Percentiles rank a stretch among this genome's conserved stretches.
These are phyloP conservation scores for Phaeotremella skinneri DNA, from an alignment of 768 basidiomycete species.

Conservation along the genomic window DNA sequence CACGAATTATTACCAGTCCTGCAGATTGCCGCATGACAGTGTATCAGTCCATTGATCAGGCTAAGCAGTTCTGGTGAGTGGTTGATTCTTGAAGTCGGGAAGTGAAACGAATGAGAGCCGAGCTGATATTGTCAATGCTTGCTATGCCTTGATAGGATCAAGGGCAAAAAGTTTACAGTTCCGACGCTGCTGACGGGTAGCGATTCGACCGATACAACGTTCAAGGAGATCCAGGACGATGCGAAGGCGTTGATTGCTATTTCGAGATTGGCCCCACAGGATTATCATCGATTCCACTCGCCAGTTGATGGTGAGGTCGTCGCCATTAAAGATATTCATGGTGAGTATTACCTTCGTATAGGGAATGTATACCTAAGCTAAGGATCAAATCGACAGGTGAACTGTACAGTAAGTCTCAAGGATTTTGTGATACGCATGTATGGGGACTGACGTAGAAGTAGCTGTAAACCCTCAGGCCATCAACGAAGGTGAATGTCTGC, in stretches of 20 bases:
- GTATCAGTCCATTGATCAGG: conserved; percentile 60
- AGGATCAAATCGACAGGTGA: conserved; percentile 24
- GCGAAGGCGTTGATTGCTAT: conserved; percentile 57
- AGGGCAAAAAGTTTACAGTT: conserved; percentile 69
- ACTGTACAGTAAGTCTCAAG: conserved; percentile 42
- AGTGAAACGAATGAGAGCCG: too few relatives aligned
- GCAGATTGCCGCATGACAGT: conserved; percentile 76
- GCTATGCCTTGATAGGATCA: too few relatives aligned
- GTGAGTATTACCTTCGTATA: conserved; percentile 15
- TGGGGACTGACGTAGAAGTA: conserved; percentile 12
- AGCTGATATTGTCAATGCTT: too few relatives aligned
- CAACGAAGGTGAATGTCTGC: conserved; percentile 62
- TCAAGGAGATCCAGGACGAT: conserved; percentile 49
- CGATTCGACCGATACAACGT: conserved; percentile 49
- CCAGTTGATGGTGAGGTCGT: conserved; percentile 62
- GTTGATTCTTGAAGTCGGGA: too few relatives aligned
- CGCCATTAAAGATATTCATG: conserved; percentile 45
- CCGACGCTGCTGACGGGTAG: conserved; percentile 60
- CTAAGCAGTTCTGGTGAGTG: conserved; percentile 68
- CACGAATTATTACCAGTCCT: conserved; percentile 60
- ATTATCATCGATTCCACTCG: conserved; percentile 78
- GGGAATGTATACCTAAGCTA: neutral
- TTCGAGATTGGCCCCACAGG: conserved; percentile 73
- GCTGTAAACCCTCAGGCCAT: conserved; percentile 75
- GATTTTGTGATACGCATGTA: conserved; percentile 25